Evolutionary conservation across 164 flowering plant genomes (phyloP).

Genomic region (Annona cherimola): DNA sequence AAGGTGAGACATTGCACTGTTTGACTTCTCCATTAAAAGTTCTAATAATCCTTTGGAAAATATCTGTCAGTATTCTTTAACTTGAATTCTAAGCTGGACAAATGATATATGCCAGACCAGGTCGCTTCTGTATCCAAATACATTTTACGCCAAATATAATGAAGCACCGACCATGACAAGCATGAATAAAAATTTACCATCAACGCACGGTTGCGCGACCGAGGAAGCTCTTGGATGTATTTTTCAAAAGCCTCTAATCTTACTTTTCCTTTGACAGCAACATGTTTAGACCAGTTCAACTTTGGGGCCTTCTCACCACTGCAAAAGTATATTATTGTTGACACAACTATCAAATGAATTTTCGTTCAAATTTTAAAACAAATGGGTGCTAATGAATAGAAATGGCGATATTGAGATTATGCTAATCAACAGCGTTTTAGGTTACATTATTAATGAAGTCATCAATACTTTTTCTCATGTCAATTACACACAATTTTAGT

Average conservation of each 20-base stretch:
- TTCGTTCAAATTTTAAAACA: not conserved
- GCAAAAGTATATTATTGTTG: constrained; percentile 20
- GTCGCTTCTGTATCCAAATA: not conserved
- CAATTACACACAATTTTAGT: not conserved
- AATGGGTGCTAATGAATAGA: not conserved
- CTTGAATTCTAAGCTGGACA: not conserved
- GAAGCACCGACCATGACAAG: not conserved
- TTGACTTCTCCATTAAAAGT: no score
- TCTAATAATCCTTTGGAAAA: not conserved
- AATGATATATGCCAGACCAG: not conserved
- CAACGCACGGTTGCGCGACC: constrained; percentile 52
- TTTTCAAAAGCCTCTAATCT: constrained; percentile 55
- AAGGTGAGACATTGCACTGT: no score
- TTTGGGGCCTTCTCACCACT: constrained; percentile 55
- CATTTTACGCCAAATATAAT: not conserved
- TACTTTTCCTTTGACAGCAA: constrained; percentile 67
- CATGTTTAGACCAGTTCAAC: constrained; percentile 41
- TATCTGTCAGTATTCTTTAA: not conserved
- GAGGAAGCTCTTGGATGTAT: constrained; percentile 60
- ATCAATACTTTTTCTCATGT: not conserved
- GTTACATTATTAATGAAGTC: not conserved
- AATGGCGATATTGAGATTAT: not conserved
- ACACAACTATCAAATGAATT: constrained; percentile 9
- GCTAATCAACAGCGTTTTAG: not conserved
- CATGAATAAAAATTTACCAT: constrained; percentile 37